Conservation (phyloP, 352 stramenopile species). For the Globisporangium camurandrum region DNA sequence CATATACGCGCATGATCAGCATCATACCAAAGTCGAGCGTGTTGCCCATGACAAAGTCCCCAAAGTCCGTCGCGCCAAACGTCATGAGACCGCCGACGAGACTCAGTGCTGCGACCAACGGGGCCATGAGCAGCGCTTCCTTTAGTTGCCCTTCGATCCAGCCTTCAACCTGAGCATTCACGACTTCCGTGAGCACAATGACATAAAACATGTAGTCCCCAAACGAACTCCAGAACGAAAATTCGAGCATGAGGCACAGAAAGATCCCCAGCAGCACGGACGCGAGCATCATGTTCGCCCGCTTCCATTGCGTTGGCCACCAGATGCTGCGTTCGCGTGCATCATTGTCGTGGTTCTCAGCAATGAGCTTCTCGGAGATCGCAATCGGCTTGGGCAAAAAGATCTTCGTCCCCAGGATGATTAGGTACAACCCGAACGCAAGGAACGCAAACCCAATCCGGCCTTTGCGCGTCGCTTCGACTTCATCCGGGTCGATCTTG, state of each 20-base stretch:
- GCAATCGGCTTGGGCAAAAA: slow-evolving; percentile 90
- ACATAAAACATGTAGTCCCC: slow-evolving; percentile 95
- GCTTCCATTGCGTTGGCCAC: slow-evolving; percentile 92
- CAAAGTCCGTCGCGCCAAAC: slow-evolving; percentile 94
- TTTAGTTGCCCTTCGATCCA: slow-evolving; percentile 89
- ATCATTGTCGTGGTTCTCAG: slow-evolving; percentile 74
- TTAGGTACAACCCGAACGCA: slow-evolving; percentile 83
- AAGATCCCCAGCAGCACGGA: slow-evolving; percentile 90
- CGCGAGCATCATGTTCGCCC: slow-evolving; percentile 93
- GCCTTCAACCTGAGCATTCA: slow-evolving; percentile 82
- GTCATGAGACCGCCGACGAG: slow-evolving; percentile 91
- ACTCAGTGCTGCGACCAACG: slow-evolving; percentile 85
- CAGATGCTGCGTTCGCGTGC: slow-evolving; percentile 68
- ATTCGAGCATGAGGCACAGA: slow-evolving; percentile 92
- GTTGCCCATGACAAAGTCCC: slow-evolving; percentile 94
- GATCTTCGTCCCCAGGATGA: slow-evolving; percentile 76
- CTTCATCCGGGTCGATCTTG: slow-evolving; percentile 72
- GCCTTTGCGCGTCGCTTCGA: slow-evolving; percentile 62
- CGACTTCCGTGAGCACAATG: slow-evolving; percentile 89
- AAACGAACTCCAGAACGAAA: slow-evolving; percentile 94
- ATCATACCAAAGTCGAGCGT: slow-evolving; percentile 94
- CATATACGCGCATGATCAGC: slow-evolving; percentile 90
- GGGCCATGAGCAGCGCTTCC: slow-evolving; percentile 87
- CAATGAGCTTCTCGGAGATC: slow-evolving; percentile 85
- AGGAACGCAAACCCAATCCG: slow-evolving; percentile 92